Base-by-base conservation (phyloP, 208 protist species). In the Crithidia brevicula region DNA sequence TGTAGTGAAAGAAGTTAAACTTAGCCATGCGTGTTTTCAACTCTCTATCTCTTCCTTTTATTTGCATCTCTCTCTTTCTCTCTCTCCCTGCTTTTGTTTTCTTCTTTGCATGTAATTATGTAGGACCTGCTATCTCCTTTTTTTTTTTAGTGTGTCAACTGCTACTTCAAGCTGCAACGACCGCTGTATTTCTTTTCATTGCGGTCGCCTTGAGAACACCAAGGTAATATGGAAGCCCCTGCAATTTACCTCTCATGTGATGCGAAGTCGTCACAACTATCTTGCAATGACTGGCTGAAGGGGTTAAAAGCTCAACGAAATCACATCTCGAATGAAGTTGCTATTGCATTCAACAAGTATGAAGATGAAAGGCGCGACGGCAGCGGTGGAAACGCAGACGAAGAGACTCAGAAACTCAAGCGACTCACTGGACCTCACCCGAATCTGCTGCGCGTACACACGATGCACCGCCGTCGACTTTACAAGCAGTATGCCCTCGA, bases 401-500 rank as follows among this genome's bases (percentile, higher is more conserved):
- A 46, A 9, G 2, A 47, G 22, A 16, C 4, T 18, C 16, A 43
- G 16, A 40, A 40, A 40, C 15, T 40, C 36, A 40, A 7, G 36
- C 36, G 0, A 13, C 36, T 40, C 36, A 40, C n/a, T n/a, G n/a
- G n/a, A n/a, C n/a, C n/a, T n/a, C n/a, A n/a, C n/a, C n/a, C n/a
- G n/a, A n/a, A n/a, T n/a, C n/a, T n/a, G n/a, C 25, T 73, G 3
- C 33, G 22, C 3, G 49, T 93, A 0, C 79, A 93, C 60, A 72
- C 77, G 27, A 42, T 74, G 54, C 91, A 94, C 49, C 79, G 86
- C 16, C 76, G 87, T 0, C 65, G 77, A 3, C 59, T 86, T 8
- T 96, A 93, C 60, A 77, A 77, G 18, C 69, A 85, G 15, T 79
- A 83, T 38, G 88, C 88, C 13, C 38, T 62, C 8, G 62, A 87